Percentiles rank a stretch among this genome's conserved stretches.
These are phyloP conservation scores for Tricholoma matsutake DNA, from an alignment of 768 basidiomycete genomes.

Conservation along the genomic window DNA sequence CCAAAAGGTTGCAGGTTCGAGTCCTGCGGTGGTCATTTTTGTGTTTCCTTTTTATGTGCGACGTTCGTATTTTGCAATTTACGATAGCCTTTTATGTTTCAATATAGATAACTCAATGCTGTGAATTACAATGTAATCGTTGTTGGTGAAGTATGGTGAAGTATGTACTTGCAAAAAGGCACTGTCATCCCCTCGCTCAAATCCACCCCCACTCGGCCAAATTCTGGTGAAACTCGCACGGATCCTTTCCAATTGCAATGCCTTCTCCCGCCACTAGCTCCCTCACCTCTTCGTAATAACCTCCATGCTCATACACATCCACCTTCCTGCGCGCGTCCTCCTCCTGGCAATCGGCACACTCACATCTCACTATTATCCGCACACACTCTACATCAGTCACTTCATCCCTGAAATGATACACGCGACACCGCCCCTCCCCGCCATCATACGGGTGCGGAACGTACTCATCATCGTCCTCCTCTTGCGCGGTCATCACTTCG, in stretches of 20 bases:
- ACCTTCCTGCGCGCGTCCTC: neutral
- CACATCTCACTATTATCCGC: constrained; percentile 36
- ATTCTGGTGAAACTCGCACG: constrained; percentile 60
- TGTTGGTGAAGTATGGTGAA: neutral
- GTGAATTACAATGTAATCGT: neutral
- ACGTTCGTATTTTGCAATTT: too few species aligned
- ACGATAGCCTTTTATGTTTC: too few species aligned
- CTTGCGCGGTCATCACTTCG: constrained; percentile 23
- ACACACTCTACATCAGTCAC: constrained; percentile 55
- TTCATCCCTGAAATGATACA: constrained; percentile 57
- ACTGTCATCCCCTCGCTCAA: neutral
- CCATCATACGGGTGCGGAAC: constrained; percentile 57
- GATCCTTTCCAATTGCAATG: constrained; percentile 54
- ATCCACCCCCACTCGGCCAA: constrained; percentile 9
- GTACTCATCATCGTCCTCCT: constrained; percentile 51
- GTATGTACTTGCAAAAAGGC: neutral
- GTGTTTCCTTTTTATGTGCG: too few species aligned
- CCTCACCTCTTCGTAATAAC: constrained; percentile 24
- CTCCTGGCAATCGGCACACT: constrained; percentile 27
- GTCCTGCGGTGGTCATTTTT: constrained; percentile 84
- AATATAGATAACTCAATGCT: too few species aligned
- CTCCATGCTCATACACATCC: neutral
- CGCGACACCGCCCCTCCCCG: constrained; percentile 64
- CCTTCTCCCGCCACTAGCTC: constrained; percentile 44
- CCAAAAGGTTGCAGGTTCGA: constrained; percentile 98